Evolutionary conservation across 73 alveolate species (phyloP).

Genomic region (Tetrahymena borealis): DNA sequence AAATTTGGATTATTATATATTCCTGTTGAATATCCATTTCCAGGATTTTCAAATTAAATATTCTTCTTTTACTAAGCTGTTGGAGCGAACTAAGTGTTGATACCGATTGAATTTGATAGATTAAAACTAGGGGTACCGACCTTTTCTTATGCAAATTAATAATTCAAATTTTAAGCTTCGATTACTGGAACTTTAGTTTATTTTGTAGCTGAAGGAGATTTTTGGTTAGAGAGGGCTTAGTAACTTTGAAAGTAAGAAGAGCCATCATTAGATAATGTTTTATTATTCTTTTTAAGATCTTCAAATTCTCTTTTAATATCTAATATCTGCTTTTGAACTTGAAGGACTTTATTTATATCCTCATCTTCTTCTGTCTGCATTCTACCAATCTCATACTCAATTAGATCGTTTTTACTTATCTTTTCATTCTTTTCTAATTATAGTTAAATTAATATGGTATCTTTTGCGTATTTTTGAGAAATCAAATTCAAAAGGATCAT

Average conservation of each 20-base stretch:
- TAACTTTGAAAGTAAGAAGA: not conserved
- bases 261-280: not conserved
- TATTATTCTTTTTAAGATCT: not conserved
- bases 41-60: not conserved
- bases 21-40: too few relatives aligned
- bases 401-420: not conserved
- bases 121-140: not conserved
- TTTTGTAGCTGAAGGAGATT: not conserved
- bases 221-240: not conserved
- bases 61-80: not conserved
- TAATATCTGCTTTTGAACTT: not conserved
- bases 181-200: not conserved
- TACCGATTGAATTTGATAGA: not conserved
- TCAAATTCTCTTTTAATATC: not conserved
- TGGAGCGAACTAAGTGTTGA: not conserved
- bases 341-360: not conserved
- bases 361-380: not conserved
- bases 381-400: not conserved
- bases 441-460: not conserved
- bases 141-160: not conserved
- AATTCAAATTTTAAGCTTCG: not conserved
- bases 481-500: too few relatives aligned
- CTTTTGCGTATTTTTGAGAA: too few relatives aligned
- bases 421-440: not conserved
- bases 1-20: too few relatives aligned